Percentiles rank a stretch among this genome's conserved stretches.
Conservation (phyloP, 2,329 filamentous ascomycete genomes). For the Fusarium paranaense region DNA sequence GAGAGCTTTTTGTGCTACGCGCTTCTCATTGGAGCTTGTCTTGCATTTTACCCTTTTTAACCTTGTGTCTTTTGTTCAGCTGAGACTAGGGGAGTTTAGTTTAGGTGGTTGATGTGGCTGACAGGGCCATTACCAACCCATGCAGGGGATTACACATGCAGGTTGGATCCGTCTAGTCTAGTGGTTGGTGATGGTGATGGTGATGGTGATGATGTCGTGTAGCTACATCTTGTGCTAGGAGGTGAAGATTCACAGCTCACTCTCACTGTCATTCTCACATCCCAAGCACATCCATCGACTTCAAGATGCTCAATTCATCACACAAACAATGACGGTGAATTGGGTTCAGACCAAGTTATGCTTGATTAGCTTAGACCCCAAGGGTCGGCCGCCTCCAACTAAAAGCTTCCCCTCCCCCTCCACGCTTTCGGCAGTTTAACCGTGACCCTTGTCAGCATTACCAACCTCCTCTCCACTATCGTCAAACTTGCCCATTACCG, state of each 20-base stretch:
- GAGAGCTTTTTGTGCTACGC: not conserved
- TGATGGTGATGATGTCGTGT: not conserved
- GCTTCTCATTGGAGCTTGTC: conserved; percentile 1
- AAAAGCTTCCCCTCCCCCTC: not conserved
- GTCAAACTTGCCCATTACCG: not conserved
- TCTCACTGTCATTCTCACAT: not conserved
- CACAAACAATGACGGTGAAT: not conserved
- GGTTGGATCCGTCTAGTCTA: not conserved
- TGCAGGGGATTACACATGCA: conserved; percentile 20
- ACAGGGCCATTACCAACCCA: conserved; percentile 41
- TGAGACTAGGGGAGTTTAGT: conserved; percentile 6
- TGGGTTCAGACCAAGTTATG: conserved; percentile 5
- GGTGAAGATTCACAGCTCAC: not conserved
- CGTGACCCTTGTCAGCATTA: not conserved
- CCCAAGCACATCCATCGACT: not conserved
- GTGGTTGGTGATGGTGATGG: not conserved
- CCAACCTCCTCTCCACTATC: not conserved
- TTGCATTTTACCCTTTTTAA: conserved; percentile 8
- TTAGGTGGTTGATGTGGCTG: conserved; percentile 22
- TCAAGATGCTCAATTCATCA: not conserved
- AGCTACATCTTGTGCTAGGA: not conserved
- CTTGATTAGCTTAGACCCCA: not conserved
- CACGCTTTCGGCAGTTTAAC: not conserved
- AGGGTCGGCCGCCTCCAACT: conserved; percentile 29
- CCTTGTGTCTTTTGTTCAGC: conserved; percentile 2